phyloP scores from a whole-genome alignment of 176 grass and related monocot species.

The Musa troglodytarum region DNA sequence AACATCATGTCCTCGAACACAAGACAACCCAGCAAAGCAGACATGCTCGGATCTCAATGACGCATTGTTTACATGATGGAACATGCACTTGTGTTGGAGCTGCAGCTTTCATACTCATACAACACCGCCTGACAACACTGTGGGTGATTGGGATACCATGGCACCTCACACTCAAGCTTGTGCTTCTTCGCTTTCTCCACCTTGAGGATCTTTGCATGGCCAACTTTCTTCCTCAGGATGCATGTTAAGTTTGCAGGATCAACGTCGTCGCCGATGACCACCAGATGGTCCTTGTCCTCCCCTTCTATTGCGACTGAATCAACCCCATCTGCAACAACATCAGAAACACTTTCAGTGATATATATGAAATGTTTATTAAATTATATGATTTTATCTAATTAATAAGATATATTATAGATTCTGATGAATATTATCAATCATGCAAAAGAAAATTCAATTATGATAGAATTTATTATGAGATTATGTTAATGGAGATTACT shows the following conservation, averaged over 20 bases:
- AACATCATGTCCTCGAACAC: too few species aligned
- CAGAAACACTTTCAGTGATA: not conserved
- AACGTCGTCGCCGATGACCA: slow-evolving; percentile 44
- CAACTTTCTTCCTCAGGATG: slow-evolving; percentile 46
- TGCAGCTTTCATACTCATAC: not conserved
- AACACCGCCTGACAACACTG: not conserved
- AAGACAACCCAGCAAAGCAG: too few species aligned
- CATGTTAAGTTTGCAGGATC: slow-evolving; percentile 35
- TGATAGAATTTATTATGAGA: too few species aligned
- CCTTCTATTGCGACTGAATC: slow-evolving; percentile 31
- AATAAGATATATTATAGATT: too few species aligned
- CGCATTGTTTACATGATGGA: too few species aligned
- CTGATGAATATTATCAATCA: too few species aligned
- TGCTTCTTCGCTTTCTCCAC: slow-evolving; percentile 41
- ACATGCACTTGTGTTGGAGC: too few species aligned
- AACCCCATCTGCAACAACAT: slow-evolving; percentile 18
- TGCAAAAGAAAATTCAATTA: too few species aligned
- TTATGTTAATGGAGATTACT: too few species aligned
- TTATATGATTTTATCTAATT: too few species aligned
- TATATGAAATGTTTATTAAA: too few species aligned
- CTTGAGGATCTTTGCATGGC: slow-evolving; percentile 31
- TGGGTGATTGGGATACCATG: not conserved
- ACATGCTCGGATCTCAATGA: too few species aligned
- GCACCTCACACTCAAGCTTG: not conserved
- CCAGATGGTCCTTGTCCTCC: slow-evolving; percentile 37